Base-by-base conservation (phyloP, 371 early-diverging fungal genomes). In the Syncephalastrum racemosum region DNA sequence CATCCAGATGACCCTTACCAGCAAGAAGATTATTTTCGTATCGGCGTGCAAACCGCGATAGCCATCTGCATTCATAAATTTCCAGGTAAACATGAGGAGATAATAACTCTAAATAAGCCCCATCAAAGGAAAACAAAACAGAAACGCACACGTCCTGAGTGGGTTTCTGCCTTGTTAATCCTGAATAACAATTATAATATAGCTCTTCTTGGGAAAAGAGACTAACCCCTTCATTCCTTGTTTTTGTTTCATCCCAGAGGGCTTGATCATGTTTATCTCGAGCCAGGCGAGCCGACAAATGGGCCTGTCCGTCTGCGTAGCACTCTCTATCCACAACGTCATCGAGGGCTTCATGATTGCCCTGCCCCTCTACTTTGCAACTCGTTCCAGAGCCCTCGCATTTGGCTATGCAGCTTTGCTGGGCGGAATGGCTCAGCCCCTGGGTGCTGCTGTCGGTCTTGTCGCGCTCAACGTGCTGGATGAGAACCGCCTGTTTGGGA, bases 301-400 rank as follows among this genome's bases (percentile, higher is more conserved):
- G 8, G 91, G 93, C 4, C 53, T 86, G 4, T 81, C 81, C n/a
- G 85, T 93, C 27, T 83, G 87, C 16, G 74, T 80, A 31, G 90
- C 90, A 13, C 86, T 93, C 57, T 77, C 84, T 0, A 79, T 90
- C 15, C 93, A 93, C 66, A 93, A 93, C 63, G 64, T 91, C 19
- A 89, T 90, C 25, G 93, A 93, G 55, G 93, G 93, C 0, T 75
- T 91, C 48, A 75, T 87, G 71, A 87, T 92, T 27, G 86, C 91
- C 0, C 60, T 90, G 50, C 91, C 92, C 0, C 68, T 92, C 14
- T 90, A 79, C 58, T 71, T 85, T 42, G 86, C 89, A 2, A 84
- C 88, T 2, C 66, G 74, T 36, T 83, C 84, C 14, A 76, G 85
- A 13, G 46, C 61, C 18, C 64, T 79, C 43, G 86, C 90, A 0